Evolutionary conservation across 2,329 filamentous ascomycete species (phyloP).

Genomic region (Ophiostoma himal-ulmi): DNA sequence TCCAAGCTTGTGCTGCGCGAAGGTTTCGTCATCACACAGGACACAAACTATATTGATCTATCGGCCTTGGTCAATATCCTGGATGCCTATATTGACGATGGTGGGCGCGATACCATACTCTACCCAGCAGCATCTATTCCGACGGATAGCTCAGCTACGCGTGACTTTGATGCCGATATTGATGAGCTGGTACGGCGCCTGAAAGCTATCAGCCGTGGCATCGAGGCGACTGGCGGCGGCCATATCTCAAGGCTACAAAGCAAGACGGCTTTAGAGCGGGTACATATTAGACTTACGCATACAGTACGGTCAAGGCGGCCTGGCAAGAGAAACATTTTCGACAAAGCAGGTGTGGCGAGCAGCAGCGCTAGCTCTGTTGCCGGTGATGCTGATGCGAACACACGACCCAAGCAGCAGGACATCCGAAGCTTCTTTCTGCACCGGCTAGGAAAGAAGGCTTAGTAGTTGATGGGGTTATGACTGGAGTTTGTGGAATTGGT

Average conservation of each 20-base stretch:
- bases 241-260: conserved; percentile 68
- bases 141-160: conserved; percentile 27
- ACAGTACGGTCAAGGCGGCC: conserved; percentile 60
- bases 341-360: not conserved
- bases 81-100: conserved; percentile 66
- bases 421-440: conserved; percentile 26
- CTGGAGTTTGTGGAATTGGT: not conserved
- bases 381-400: not conserved
- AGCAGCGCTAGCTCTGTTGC: not conserved
- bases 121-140: not conserved
- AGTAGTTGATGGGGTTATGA: not conserved
- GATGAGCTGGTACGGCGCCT: conserved; percentile 60
- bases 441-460: conserved; percentile 13
- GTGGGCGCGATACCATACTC: conserved; percentile 25
- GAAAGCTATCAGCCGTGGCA: conserved; percentile 53
- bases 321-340: conserved; percentile 47
- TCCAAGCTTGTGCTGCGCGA: conserved; percentile 35
- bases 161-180: conserved; percentile 61
- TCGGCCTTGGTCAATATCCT: conserved; percentile 61
- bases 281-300: conserved; percentile 67
- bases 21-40: conserved; percentile 45
- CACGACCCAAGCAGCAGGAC: conserved; percentile 24
- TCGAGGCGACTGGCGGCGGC: conserved; percentile 68
- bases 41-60: conserved; percentile 64
- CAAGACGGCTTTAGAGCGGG: conserved; percentile 67